Evolutionary conservation across 495 filamentous ascomycete species (phyloP), one percentile per base, ranked within the genome.

Genomic region (Bathelium albidoporum): DNA sequence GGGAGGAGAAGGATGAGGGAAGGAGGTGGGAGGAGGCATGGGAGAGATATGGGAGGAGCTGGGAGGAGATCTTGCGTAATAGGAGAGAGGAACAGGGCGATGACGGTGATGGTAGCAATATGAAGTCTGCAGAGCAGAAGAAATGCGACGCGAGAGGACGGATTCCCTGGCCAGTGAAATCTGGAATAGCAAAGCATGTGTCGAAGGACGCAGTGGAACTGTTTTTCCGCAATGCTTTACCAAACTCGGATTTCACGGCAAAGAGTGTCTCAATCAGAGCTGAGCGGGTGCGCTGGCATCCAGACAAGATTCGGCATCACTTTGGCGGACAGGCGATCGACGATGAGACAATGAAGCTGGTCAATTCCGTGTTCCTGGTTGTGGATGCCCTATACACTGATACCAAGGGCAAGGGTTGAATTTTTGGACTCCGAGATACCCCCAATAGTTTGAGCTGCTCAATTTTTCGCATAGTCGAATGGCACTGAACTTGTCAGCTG

Each of bases 231-330:
- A 73, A 81, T 71, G 83, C 81, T 16, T 59, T n/a, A 29, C 53
- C 2, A 74, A 79, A 62, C 72, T 20, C 29, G 0, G 4, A 1
- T 29, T 55, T 24, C 22, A 10, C 49, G 12, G 24, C 49, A 0
- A 55, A 91, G 34, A 64, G 81, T 53, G 77, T 80, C 20, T 78
- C 83, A 31, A 76, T 99, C 41, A 97, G 96, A 75, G 73, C 81
- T 20, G 94, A 99, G 77, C 82, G 94, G 41, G 85, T 97, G 11
- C 78, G 91, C 11, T 99, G 94, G 94, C 94, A 99, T 82, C 94
- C 94, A 11, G 94, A 99, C 75, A 99, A 97, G 80, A 88, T 97
- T 34, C 90, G 95, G 79, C 95, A 97, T 76, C 83, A 86, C 55
- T 85, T 92, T 68, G 89, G 90, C 1, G 83, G 80, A 0, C 73